A percentile compares a stretch with the other conserved stretches of the same genome.
Conservation (phyloP, 1,284 basidiomycete genomes). For the Marasmius fiardii region DNA sequence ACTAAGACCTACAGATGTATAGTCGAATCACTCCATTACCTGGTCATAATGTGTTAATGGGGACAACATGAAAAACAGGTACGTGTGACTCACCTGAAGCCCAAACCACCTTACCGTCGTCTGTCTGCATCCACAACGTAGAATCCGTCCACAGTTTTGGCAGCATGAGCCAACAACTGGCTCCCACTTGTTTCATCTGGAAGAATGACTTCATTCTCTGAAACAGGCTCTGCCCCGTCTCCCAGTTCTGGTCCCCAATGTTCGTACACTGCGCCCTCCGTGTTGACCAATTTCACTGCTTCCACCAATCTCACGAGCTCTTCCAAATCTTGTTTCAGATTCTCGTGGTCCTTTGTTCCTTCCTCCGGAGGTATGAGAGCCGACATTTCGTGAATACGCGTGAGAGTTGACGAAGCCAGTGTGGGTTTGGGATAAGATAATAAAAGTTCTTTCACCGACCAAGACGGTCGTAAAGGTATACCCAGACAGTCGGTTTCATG, state of each 20-base stretch:
- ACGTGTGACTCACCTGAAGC: neutral
- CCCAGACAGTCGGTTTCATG: constrained; percentile 49
- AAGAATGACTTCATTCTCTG: constrained; percentile 12
- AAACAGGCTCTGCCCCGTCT: constrained; percentile 31
- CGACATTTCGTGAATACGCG: constrained; percentile 63
- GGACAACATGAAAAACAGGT: too few species aligned
- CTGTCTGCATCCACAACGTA: constrained; percentile 40
- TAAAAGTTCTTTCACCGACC: constrained; percentile 73
- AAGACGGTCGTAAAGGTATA: constrained; percentile 62
- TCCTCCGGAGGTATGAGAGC: constrained; percentile 62
- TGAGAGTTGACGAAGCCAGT: constrained; percentile 51
- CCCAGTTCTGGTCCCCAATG: constrained; percentile 16
- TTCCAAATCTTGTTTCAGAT: constrained; percentile 56
- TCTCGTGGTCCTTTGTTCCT: constrained; percentile 45
- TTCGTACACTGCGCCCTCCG: constrained; percentile 22
- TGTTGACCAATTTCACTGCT: constrained; percentile 66
- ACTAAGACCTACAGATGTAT: too few species aligned
- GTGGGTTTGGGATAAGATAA: constrained; percentile 71
- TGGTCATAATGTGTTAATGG: too few species aligned
- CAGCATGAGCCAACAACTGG: constrained; percentile 47
- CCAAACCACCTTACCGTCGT: constrained; percentile 2
- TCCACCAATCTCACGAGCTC: constrained; percentile 73
- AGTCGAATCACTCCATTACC: too few species aligned
- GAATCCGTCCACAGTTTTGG: constrained; percentile 37
- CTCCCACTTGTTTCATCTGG: constrained; percentile 33